These are phyloP conservation scores for Endoconidiophora laricicola DNA, from an alignment of 2,329 filamentous ascomycete genomes.

Conservation along the genomic window DNA sequence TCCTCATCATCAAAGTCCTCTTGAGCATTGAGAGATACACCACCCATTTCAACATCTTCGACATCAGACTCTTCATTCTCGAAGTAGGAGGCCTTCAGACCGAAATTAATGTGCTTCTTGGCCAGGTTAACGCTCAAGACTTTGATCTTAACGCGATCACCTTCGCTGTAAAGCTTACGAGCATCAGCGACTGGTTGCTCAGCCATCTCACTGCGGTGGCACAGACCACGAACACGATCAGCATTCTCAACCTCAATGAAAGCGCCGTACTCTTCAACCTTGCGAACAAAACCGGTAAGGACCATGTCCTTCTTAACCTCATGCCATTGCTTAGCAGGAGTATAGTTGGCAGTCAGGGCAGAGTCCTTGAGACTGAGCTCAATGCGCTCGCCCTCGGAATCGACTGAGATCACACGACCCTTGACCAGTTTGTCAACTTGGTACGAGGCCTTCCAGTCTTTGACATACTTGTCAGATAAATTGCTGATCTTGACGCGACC, in stretches of 20 bases:
- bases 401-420: conserved; percentile 62
- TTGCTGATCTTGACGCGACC: conserved; percentile 76
- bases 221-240: conserved; percentile 77
- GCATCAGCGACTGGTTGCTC: conserved; percentile 69
- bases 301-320: conserved; percentile 66
- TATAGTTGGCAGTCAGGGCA: conserved; percentile 62
- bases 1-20: conserved; percentile 27
- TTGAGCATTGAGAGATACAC: conserved; percentile 21
- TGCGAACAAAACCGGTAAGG: conserved; percentile 78
- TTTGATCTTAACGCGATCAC: conserved; percentile 85
- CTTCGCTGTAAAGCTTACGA: conserved; percentile 76
- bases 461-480: conserved; percentile 77
- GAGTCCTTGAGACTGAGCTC: conserved; percentile 82
- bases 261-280: conserved; percentile 87
- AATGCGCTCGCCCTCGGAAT: conserved; percentile 51
- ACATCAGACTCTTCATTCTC: conserved; percentile 37
- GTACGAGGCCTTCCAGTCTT: conserved; percentile 88
- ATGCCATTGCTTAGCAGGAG: conserved; percentile 53
- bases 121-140: conserved; percentile 61
- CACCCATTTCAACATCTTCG: conserved; percentile 32
- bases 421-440: conserved; percentile 80
- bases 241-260: conserved; percentile 85
- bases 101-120: conserved; percentile 70
- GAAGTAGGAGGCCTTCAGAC: conserved; percentile 86
- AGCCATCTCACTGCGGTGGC: conserved; percentile 83